Percentiles rank a stretch among this genome's conserved stretches.
Evolutionary conservation across 371 early-diverging fungal species (phyloP).

Genomic region (Smittium culicis): DNA sequence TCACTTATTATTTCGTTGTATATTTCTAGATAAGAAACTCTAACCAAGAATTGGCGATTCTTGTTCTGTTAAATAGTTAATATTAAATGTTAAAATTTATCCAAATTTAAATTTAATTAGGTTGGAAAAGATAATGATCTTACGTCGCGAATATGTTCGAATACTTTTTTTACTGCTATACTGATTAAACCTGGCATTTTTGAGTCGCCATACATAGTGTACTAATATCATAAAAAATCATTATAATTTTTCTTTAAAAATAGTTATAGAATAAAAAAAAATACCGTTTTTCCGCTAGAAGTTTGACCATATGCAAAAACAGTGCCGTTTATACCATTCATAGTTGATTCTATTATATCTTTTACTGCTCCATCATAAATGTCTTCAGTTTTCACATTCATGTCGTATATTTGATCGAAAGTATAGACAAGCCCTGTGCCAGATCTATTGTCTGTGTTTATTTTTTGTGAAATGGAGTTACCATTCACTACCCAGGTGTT

Average conservation of each 20-base stretch:
- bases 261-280: slow-evolving; percentile 83
- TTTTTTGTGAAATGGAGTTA: neutral
- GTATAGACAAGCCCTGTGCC: neutral
- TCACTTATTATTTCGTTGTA: slow-evolving; percentile 66
- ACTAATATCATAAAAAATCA: slow-evolving; percentile 10
- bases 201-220: slow-evolving; percentile 42
- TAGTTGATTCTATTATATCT: slow-evolving; percentile 25
- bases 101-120: no score
- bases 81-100: neutral
- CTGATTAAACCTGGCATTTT: slow-evolving; percentile 67
- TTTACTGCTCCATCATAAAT: slow-evolving; percentile 26
- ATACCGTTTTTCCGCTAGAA: slow-evolving; percentile 83
- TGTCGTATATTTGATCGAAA: neutral
- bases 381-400: neutral
- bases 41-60: slow-evolving; percentile 55
- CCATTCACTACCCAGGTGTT: neutral
- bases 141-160: slow-evolving; percentile 48
- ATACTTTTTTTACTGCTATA: slow-evolving; percentile 68
- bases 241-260: neutral
- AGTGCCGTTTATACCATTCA: slow-evolving; percentile 43
- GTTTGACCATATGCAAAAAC: slow-evolving; percentile 96
- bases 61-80: neutral
- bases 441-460: neutral
- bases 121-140: neutral
- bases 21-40: slow-evolving; percentile 92